phyloP scores from a whole-genome alignment of 257 asterid species.

The Anisodus acutangulus region DNA sequence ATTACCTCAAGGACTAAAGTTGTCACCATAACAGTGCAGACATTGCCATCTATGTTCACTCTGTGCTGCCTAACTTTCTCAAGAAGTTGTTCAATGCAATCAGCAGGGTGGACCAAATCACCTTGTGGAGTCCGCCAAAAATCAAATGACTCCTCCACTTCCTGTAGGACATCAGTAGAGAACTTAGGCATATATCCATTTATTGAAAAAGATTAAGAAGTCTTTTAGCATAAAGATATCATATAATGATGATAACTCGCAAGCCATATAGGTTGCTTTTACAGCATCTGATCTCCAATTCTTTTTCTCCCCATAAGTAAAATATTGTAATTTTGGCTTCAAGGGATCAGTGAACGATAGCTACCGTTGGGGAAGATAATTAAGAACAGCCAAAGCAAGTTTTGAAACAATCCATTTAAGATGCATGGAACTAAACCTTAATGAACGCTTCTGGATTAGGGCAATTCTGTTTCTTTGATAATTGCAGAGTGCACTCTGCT shows the following conservation, averaged over 20 bases:
- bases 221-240: slow-evolving; percentile 3
- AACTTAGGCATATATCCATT: slow-evolving; percentile 13
- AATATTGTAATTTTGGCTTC: not conserved
- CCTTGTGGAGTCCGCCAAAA: slow-evolving; percentile 43
- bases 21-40: slow-evolving; percentile 34
- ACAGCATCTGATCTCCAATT: not conserved
- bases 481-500: slow-evolving; percentile 43
- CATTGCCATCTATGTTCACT: slow-evolving; percentile 32
- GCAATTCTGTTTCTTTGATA: slow-evolving; percentile 51
- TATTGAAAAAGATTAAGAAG: not conserved
- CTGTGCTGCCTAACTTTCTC: slow-evolving; percentile 40
- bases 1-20: slow-evolving; percentile 39
- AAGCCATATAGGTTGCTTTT: not conserved
- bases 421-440: slow-evolving; percentile 36
- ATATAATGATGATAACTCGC: not conserved
- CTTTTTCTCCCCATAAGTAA: not conserved
- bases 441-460: slow-evolving; percentile 47
- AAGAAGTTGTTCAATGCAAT: slow-evolving; percentile 37
- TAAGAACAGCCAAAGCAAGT: not conserved
- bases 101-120: slow-evolving; percentile 42
- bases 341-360: not conserved
- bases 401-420: not conserved
- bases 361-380: not conserved
- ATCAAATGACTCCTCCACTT: slow-evolving; percentile 43
- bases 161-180: slow-evolving; percentile 20